Evolutionary conservation across 1,284 basidiomycete genomes (phyloP), one percentile per base, ranked within the genome.

Genomic region (Apiotrichum sp.): DNA sequence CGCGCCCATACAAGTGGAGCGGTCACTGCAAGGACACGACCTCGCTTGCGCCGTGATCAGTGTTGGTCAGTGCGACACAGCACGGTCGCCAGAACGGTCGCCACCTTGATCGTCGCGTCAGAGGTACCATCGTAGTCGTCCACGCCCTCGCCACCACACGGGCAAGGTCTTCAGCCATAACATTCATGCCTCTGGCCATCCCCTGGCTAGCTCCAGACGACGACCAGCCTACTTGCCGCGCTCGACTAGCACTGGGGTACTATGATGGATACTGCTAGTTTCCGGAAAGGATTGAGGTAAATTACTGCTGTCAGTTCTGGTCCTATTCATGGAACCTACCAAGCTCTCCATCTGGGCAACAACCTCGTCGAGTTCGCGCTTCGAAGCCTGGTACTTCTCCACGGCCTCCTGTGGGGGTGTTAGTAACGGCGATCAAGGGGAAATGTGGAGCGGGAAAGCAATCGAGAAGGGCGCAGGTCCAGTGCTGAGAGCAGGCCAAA

Each of bases 361-460:
- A 57, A 98, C 85, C 65, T 95, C 91, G 74, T 92, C 89, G 76
- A 98, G 81, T 69, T 97, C 93, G 55, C 78, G 77, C 79, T 97
- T 88, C 59, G 88, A 85, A 60, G 81, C 70, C 70, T 81, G 81
- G 80, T 86, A 90, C 77, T 91, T 91, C 69, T 78, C 79, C 65
- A 84, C 73, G 61, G 83, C 80, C 67, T 91, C 89, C 87, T 96
- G 77, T 64, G 63, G 32, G 6, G 32, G 65, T 47, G 55, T 63
- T 41, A 64, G 62, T 43, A 32, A 11, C 41, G 22, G 22, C 41
- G 22, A 22, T 22, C 22, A 22, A 22, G 22, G 22, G 22, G 22
- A 22, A 22, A 22, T 22, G 22, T 22, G 22, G 22, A 22, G 22
- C 22, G 22, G 22, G 22, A 22, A 22, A 22, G 22, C 22, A 22